Evolutionary conservation across 208 protist species (phyloP), one percentile per base, ranked within the genome.

Genomic region (Acanthamoeba castellanii): DNA sequence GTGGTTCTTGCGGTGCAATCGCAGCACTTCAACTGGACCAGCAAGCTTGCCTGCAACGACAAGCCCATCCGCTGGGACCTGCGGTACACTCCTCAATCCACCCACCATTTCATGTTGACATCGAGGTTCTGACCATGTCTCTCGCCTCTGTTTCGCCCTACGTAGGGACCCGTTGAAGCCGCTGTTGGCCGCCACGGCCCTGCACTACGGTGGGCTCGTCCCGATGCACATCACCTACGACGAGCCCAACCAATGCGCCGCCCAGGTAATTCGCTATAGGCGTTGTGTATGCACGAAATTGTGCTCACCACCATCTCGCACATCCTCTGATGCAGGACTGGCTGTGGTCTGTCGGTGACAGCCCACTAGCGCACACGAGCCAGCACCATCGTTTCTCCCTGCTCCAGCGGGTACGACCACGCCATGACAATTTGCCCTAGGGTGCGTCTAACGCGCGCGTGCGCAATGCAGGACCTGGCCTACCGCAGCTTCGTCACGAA

Each of bases 271-370:
- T 50, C 1, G 45, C 13, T 14, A 8, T 14, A 1, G 45, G 42
- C 45, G 45, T 0, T 50, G 45, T 3, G 45, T 50, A 1, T 14
- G 13, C 45, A 50, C 13, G 45, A n/a, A 42, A 42, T 42, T 14
- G 45, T 14, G 45, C 45, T 50, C 45, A 50, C 45, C 45, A 47
- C 13, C 45, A 3, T 8, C 42, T 8, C 45, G 5, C 45, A 14
- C 45, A 11, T 50, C 45, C 6, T 47, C 45, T 45, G 45, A 50
- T 1, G 13, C 45, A 88, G 81, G 81, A 92, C 34, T 92, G 87
- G 87, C 42, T 74, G n/a, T 92, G 87, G 87, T 74, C 57, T n/a
- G 87, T 92, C 22, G 87, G 87, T 14, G 87, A 92, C 61, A 92
- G 45, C 42, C 87, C 87, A 59, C 22, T 92, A 32, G 87, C 87